Base-by-base conservation (phyloP, 2,329 filamentous ascomycete genomes). In the Pseudovirgaria hyperparasitica region DNA sequence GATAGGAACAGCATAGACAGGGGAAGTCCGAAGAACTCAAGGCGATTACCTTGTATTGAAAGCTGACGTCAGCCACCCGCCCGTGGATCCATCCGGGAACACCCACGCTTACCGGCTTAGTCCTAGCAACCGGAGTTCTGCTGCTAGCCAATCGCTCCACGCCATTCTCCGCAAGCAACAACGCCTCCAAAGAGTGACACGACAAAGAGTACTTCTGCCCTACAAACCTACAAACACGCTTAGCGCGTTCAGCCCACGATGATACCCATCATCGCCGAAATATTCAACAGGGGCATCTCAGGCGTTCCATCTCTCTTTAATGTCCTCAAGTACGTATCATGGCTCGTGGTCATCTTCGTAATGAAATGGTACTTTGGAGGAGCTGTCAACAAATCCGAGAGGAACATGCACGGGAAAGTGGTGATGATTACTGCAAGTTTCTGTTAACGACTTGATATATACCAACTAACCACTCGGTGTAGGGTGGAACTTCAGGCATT, bases 401-500 rank as follows among this genome's bases (percentile, higher is more conserved):
- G 82, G 32, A 67, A 79, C 29, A 85, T 98, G 75, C 85, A 94
- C 54, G 85, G 84, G 25, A 92, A 92, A 49, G 84, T 98, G 25
- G 68, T 94, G 23, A 76, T 98, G 65, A 72, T 98, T 27, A 98
- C 90, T 11, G 86, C 76, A 63, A 27, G 58, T 6, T 33, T 17
- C 14, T 13, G 15, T 12, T 10, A 13, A 6, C 20, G 18, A 16
- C n/a, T 18, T 5, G 22, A n/a, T 28, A 6, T n/a, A 19, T 24
- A 19, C 41, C 45, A 26, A 52, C 30, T 42, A 22, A 35, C 3
- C 9, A 15, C 22, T 2, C n/a, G 16, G 4, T 10, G 10, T 25
- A 78, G 74, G 77, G 90, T 40, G 90, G 87, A 16, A 98, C 90
- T 27, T 87, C 86, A 23, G 90, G 90, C 9, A 80, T 98, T 48